Evolutionary conservation across 768 basidiomycete species (phyloP), one percentile per base, ranked within the genome.

Genomic region (Chalciporus pseudorubinellus): DNA sequence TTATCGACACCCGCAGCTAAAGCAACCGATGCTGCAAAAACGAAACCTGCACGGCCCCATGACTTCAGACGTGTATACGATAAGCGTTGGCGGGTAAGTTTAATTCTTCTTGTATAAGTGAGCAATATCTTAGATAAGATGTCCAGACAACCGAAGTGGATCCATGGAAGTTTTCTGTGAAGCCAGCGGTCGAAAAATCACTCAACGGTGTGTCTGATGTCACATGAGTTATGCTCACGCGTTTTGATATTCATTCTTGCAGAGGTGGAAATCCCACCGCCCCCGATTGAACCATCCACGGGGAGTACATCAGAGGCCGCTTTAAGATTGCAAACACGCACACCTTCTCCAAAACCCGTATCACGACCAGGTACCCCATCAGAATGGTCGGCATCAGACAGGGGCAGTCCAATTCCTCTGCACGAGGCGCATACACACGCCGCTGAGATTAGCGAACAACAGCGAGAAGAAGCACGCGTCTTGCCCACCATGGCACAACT

Each of bases 1-100:
- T 28, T 42, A 28, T 12, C 19, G 10, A 31, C 10, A 11, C 29
- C n/a, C n/a, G 14, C 3, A 10, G 19, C n/a, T 12, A 48, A 53
- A 36, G 33, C 19, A n/a, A 20, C 7, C 1, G 47, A 48, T n/a
- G 28, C 20, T 31, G n/a, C 26, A 21, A 56, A 52, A 29, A 41
- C 54, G 18, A 50, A 51, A 22, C 26, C 26, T 10, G 51, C 55
- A 38, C 53, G 26, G 6, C 48, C 57, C 5, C 46, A 46, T 36
- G 46, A 58, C 28, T 39, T 54, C 11, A 50, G 48, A 48, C 57
- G 59, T 16, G 21, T 13, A 3, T 63, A 68, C 42, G 9, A 46
- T 26, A 67, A 66, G 56, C 59, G 58, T 22, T 67, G 66, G 66
- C 53, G 58, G 50, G 66, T 66, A 20, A 28, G 59, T n/a, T 36